Percentiles rank a stretch among this genome's conserved stretches.
Evolutionary conservation across 768 basidiomycete genomes (phyloP).

Genomic region (Rhizopogon sp.): DNA sequence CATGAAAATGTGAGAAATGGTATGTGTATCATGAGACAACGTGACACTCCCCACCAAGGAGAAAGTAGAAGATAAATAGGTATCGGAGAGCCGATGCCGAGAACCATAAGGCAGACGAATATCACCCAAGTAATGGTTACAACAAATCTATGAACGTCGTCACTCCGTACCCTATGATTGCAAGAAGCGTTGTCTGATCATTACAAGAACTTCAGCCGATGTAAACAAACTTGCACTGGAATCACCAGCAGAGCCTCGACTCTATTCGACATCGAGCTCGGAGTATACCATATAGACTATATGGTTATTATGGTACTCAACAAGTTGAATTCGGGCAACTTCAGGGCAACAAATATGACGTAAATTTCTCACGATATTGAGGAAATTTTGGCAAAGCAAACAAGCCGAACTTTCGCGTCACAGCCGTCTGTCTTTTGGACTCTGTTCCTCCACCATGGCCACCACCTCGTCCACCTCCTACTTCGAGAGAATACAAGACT

Average conservation of each 20-base stretch:
- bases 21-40: too few species aligned
- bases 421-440: not conserved
- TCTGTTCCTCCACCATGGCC: not conserved
- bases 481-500: conserved; percentile 61
- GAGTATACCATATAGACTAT: too few species aligned
- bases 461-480: conserved; percentile 26
- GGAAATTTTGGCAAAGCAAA: not conserved
- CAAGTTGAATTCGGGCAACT: too few species aligned
- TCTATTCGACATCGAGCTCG: too few species aligned
- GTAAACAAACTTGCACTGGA: not conserved
- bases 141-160: not conserved
- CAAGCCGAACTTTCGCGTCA: conserved; percentile 1
- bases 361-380: not conserved
- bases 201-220: not conserved
- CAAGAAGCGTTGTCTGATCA: too few species aligned
- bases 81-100: not conserved
- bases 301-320: too few species aligned
- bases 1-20: not conserved
- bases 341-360: not conserved
- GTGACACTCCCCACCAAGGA: not conserved
- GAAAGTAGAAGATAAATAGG: not conserved
- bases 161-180: too few species aligned
- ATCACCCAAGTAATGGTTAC: not conserved
- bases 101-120: too few species aligned
- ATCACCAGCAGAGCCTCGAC: too few species aligned